These are phyloP conservation scores for Cyclocybe aegerita DNA, from an alignment of 768 basidiomycete genomes.

Conservation along the genomic window DNA sequence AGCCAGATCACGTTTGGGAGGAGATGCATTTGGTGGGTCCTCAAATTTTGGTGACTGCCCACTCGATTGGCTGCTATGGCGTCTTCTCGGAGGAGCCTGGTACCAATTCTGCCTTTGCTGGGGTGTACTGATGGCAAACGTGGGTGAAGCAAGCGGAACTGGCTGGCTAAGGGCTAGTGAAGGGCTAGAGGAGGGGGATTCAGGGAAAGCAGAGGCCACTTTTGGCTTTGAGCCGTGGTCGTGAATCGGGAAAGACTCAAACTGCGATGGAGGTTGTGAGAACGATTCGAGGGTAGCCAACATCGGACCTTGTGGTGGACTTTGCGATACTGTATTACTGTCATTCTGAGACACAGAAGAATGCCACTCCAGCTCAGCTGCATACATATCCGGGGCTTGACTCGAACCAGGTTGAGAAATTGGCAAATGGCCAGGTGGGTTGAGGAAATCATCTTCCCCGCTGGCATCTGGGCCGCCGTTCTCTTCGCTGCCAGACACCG, in stretches of 20 bases:
- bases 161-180: constrained; percentile 9
- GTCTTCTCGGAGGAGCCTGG: constrained; percentile 18
- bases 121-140: constrained; percentile 22
- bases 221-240: constrained; percentile 5
- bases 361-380: constrained; percentile 10
- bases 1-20: not conserved
- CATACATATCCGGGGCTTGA: constrained; percentile 1
- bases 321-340: not conserved
- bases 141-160: constrained; percentile 10
- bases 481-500: constrained; percentile 19
- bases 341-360: not conserved
- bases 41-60: constrained; percentile 1
- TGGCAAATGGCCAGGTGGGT: not conserved
- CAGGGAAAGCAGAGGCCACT: not conserved
- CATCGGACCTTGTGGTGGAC: not conserved
- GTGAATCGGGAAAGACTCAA: constrained; percentile 16
- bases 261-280: constrained; percentile 23
- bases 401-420: not conserved
- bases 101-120: constrained; percentile 33
- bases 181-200: constrained; percentile 7
- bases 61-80: constrained; percentile 2
- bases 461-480: not conserved
- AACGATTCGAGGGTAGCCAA: constrained; percentile 4
- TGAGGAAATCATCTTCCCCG: not conserved
- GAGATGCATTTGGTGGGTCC: not conserved